These are phyloP conservation scores for Pterocarpus macrocarpus DNA, from an alignment of 306 rosid genomes.

Conservation along the genomic window DNA sequence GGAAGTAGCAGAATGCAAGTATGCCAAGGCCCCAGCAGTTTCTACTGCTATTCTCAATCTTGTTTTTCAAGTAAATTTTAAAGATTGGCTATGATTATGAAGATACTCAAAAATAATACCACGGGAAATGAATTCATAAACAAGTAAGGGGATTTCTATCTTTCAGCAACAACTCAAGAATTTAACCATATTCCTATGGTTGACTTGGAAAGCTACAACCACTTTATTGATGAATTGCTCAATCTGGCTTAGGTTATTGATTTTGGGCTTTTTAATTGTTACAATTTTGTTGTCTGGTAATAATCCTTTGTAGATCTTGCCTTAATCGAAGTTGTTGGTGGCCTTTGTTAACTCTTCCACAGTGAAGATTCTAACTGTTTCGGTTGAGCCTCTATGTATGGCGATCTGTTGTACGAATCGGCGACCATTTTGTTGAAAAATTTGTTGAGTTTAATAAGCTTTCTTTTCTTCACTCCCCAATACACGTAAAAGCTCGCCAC, in stretches of 20 bases:
- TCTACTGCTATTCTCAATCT: conserved; percentile 58
- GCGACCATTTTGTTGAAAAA: conserved; percentile 60
- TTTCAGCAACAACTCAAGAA: conserved; percentile 65
- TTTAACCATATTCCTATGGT: conserved; percentile 57
- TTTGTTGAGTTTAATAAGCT: conserved; percentile 36
- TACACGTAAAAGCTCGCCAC: conserved; percentile 35
- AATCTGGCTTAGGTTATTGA: too few species aligned
- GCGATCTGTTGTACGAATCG: conserved; percentile 41
- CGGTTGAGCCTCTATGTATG: neutral
- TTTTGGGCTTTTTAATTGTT: too few species aligned
- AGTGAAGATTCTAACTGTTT: conserved; percentile 41
- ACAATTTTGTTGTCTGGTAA: too few species aligned
- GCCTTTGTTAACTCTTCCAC: conserved; percentile 53
- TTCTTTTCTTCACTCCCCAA: conserved; percentile 45
- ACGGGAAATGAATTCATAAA: conserved; percentile 57
- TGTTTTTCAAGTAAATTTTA: conserved; percentile 48
- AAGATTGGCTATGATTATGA: conserved; percentile 26
- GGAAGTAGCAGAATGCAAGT: conserved; percentile 59
- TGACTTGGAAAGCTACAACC: conserved; percentile 55
- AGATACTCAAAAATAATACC: conserved; percentile 53
- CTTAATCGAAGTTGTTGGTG: conserved; percentile 50
- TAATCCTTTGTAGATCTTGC: conserved; percentile 43
- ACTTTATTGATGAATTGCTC: conserved; percentile 39
- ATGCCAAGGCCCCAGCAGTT: conserved; percentile 61
- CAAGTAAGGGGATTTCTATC: conserved; percentile 67